Evolutionary conservation across 129 eudicot genomes (phyloP), one percentile per base, ranked within the genome.

Genomic region (Logfia minima): DNA sequence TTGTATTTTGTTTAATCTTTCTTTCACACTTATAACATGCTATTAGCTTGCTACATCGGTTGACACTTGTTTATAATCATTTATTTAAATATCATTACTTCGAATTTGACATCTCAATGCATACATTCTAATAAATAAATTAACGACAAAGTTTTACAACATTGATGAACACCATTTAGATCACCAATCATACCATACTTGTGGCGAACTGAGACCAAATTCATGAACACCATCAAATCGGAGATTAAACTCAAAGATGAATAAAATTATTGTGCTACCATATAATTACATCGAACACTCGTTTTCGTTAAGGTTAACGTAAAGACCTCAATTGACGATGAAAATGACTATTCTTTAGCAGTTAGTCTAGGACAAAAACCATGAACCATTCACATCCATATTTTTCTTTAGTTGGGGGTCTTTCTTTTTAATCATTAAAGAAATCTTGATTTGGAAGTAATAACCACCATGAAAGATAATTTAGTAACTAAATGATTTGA

Each of bases 401-500:
- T 17, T 74, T 67, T 58, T 23, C 21, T 59, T 29, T 67, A 68
- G 24, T 48, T 74, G 43, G 80, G 64, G 75, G 41, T 59, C 53
- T 68, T 17, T 67, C 56, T 22, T 81, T 59, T 58, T 19, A 75
- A 81, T 81, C 43, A 75, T 81, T 58, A 75, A 81, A 81, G 71
- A 68, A 81, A 75, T 68, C 86, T 83, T 83, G 83, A 78, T 83
- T 68, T 78, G 63, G 80, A 83, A 78, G 86, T 83, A 35, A 83
- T 79, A 83, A 83, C 83, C 83, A 83, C 86, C 83, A 71, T 35
- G 51, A 78, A 78, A 59, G 51, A 58, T 9, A 55, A 83, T 66
- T 72, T 73, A 75, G 72, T 83, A 83, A 83, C 86, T 72, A 78
- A 73, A 83, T 78, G 77, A 83, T 83, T 78, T 83, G 84, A 80